These are phyloP conservation scores for Dacryopinax primogenitus DNA, from an alignment of 768 basidiomycete genomes.

Conservation along the genomic window DNA sequence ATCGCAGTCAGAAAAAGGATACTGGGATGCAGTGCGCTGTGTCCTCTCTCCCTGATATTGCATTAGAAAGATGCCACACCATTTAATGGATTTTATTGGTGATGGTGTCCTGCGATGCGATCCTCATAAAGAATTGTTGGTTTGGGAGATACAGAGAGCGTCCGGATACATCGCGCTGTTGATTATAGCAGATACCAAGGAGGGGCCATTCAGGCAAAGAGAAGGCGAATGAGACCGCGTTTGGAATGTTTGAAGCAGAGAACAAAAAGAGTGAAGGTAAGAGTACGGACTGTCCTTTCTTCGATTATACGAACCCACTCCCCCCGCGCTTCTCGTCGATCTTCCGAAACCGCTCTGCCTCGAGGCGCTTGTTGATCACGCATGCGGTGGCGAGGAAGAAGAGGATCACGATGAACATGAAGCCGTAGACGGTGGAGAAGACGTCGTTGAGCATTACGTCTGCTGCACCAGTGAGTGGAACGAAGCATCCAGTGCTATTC, in stretches of 20 bases:
- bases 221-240: background rate
- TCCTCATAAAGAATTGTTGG: background rate
- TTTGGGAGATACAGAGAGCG: background rate
- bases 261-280: background rate
- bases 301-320: conserved; percentile 58
- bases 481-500: conserved; percentile 23
- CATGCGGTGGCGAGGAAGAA: conserved; percentile 72
- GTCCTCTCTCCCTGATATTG: background rate
- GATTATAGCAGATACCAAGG: background rate
- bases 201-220: background rate
- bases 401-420: conserved; percentile 62
- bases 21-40: background rate
- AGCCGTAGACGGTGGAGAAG: conserved; percentile 71
- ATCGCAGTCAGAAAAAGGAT: conserved; percentile 24
- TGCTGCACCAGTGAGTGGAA: conserved; percentile 33
- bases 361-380: conserved; percentile 73
- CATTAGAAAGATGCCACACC: background rate
- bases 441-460: conserved; percentile 65
- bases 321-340: conserved; percentile 85
- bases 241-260: background rate
- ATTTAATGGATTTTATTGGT: background rate
- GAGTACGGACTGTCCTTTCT: conserved; percentile 15
- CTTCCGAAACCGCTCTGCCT: conserved; percentile 72
- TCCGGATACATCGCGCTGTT: background rate
- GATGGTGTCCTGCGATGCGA: background rate